Evolutionary conservation across 495 filamentous ascomycete genomes (phyloP).

Genomic region (Apodospora peruviana): DNA sequence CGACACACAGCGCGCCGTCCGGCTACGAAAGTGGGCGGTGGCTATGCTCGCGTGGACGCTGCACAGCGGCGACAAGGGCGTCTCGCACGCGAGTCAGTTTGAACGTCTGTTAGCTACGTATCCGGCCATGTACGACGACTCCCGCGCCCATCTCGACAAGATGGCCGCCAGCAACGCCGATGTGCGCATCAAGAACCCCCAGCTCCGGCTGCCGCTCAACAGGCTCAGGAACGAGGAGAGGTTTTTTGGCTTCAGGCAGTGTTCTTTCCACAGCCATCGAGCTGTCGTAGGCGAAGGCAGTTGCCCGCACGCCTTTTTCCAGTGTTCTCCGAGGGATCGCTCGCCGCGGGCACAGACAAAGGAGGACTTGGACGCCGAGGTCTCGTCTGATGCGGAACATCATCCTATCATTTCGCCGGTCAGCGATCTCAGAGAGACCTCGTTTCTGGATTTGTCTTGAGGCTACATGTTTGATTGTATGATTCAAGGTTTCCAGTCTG

Average conservation of each 20-base stretch:
- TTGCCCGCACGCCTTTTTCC: slow-evolving; percentile 31
- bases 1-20: slow-evolving; percentile 32
- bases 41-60: slow-evolving; percentile 45
- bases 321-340: background rate
- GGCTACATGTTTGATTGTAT: too few species aligned
- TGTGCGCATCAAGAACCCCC: slow-evolving; percentile 43
- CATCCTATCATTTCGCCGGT: slow-evolving; percentile 18
- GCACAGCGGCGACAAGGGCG: slow-evolving; percentile 16
- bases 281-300: slow-evolving; percentile 35
- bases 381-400: background rate
- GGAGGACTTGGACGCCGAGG: slow-evolving; percentile 15
- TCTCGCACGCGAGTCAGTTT: slow-evolving; percentile 18
- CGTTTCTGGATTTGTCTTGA: slow-evolving; percentile 24
- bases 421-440: slow-evolving; percentile 17
- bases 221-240: slow-evolving; percentile 39
- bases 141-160: slow-evolving; percentile 35
- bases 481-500: too few species aligned
- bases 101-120: slow-evolving; percentile 30
- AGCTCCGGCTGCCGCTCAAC: slow-evolving; percentile 41
- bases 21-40: slow-evolving; percentile 42
- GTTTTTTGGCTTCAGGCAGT: slow-evolving; percentile 43
- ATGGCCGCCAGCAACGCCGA: slow-evolving; percentile 36
- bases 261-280: slow-evolving; percentile 43
- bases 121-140: slow-evolving; percentile 36
- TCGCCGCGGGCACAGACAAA: slow-evolving; percentile 2